Base-by-base conservation (phyloP, 2,329 filamentous ascomycete species). In the Emmonsiellopsis sp. region DNA sequence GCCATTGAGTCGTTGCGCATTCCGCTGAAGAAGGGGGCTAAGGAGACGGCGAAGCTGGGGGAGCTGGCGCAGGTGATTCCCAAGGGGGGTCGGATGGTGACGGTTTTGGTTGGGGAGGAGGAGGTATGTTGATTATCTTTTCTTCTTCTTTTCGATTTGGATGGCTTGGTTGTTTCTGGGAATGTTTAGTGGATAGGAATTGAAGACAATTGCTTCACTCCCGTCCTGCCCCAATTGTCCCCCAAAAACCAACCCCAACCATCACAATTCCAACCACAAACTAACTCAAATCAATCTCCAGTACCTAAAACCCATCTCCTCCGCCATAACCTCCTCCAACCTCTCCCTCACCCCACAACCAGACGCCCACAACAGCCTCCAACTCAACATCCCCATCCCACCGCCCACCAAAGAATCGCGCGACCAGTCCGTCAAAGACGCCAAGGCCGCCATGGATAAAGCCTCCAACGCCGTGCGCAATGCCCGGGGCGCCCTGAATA, bases 51-150 rank as follows among this genome's bases (percentile, higher is more conserved):
- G 48, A 75, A 71, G 57, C 61, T 88, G 49, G 75, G 77, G 8
- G 83, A 86, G 62, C 62, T 88, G 53, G 84, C 83, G 2, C 84
- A 86, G 63, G 81, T 87, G 13, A 73, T 87, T 40, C 81, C 82
- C 0, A 83, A 84, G 61, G 83, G 77, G 31, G 76, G 83, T 9
- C 69, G 83, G 53, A 75, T 75, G 60, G 66, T 86, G 33, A 78
- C 80, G 55, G 72, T 87, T n/a, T 65, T 85, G 21, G 81, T 80
- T 40, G 79, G 82, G 11, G 85, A 87, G 62, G 77, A 81, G 61
- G 79, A 81, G 55, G 83, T 85, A 64, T 61, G 76, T 72, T 32
- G 50, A 43, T 37, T 9, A 48, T 14, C 14, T 42, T 42, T 4
- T 11, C 6, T 52, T 47, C n/a, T 40, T 33, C 46, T 27, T 43